Evolutionary conservation across 2,329 filamentous ascomycete species (phyloP), one percentile per base, ranked within the genome.

Genomic region (Cladosporium sphaerospermum): DNA sequence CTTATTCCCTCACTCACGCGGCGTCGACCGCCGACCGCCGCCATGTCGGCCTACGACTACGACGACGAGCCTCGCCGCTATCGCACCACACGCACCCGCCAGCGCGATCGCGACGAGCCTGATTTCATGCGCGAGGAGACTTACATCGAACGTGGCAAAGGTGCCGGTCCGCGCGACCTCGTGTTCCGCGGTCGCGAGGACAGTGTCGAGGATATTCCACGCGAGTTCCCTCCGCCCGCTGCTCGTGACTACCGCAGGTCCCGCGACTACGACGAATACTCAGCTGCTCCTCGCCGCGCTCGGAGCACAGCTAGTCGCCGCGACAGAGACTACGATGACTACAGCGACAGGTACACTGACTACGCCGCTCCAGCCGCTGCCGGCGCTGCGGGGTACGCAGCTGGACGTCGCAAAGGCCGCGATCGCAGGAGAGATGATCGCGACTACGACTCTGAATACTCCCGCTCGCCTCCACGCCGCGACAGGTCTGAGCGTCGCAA

Each of bases 121-220:
- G 75, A 77, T 57, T 77, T 75, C 55, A 72, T 77, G 58, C 71
- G 70, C 62, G 75, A 74, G 66, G 74, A 69, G 60, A 74, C 67
- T 36, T 78, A 76, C 67, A 73, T 77, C 58, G 74, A 73, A 62
- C 70, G 71, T 50, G 71, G 71, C 57, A 73, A 71, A 51, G 69
- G 66, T 56, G 65, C 69, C 11, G 67, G 69, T 37, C 70, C 71
- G 33, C 71, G 73, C 51, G 75, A 77, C 57, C 71, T 78, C 50
- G 75, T 76, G 64, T 76, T 73, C 64, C 75, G 75, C 54, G 70
- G 74, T 46, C 84, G 86, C 59, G 85, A 91, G 67, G 85, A 89
- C 64, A 90, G 85, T 69, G 84, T 95, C 65, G 91, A 96, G 72
- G 88, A 95, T 71, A 83, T 95, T 56, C 82, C 83, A 59, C 84